phyloP scores from a whole-genome alignment of 495 filamentous ascomycete genomes.

The Penicillium paradoxum region DNA sequence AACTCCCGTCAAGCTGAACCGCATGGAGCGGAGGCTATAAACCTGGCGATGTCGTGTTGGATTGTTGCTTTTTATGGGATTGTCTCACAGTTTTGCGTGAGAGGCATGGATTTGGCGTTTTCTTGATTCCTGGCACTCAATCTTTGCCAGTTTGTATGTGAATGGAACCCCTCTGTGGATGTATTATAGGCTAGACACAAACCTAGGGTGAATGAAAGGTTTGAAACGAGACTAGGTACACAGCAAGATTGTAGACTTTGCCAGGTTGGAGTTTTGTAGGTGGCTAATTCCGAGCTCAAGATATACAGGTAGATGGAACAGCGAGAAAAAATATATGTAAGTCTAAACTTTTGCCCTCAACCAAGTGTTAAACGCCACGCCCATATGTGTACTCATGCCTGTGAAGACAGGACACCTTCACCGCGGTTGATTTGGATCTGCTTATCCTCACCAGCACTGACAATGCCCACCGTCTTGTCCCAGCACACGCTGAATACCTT shows the following conservation, averaged over 20 bases:
- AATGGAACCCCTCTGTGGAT: conserved; percentile 18
- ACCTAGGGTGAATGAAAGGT: conserved; percentile 1
- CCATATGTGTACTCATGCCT: conserved; percentile 32
- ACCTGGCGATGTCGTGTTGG: conserved; percentile 4
- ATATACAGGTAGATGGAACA: conserved; percentile 7
- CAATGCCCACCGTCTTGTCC: conserved; percentile 79
- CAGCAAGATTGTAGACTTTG: neutral
- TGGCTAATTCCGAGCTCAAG: neutral
- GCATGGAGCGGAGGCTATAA: conserved; percentile 60
- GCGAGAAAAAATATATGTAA: conserved; percentile 9
- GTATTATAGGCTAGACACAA: conserved; percentile 29
- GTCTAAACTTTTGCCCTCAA: conserved; percentile 33
- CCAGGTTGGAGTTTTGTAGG: conserved; percentile 3
- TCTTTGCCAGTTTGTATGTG: conserved; percentile 18
- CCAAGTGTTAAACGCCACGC: conserved; percentile 31
- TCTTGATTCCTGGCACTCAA: conserved; percentile 26
- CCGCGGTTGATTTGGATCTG: conserved; percentile 84
- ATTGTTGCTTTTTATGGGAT: conserved; percentile 15
- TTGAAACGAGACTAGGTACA: neutral
- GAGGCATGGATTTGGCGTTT: conserved; percentile 42
- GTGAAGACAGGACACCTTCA: conserved; percentile 41
- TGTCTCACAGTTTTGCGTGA: conserved; percentile 24
- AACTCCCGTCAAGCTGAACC: conserved; percentile 76
- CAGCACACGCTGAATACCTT: conserved; percentile 91
- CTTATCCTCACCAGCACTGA: conserved; percentile 89